Conservation (phyloP, 2,329 filamentous ascomycete genomes). For the Diplodia sapinea region DNA sequence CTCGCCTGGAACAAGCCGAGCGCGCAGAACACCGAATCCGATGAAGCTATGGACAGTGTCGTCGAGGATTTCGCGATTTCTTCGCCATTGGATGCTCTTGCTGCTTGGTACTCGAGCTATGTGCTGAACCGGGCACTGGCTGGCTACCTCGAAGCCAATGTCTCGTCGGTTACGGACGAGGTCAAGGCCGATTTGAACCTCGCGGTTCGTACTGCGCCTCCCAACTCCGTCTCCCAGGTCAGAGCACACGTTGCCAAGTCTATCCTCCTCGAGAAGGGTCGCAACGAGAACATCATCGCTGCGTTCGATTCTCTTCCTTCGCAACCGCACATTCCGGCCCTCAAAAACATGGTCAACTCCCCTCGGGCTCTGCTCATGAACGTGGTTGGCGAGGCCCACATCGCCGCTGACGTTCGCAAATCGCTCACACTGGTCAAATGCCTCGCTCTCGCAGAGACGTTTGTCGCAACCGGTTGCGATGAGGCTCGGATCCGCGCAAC, state of each 20-base stretch:
- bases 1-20: conserved; percentile 85
- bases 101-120: conserved; percentile 86
- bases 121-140: conserved; percentile 73
- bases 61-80: conserved; percentile 84
- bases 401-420: conserved; percentile 62
- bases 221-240: conserved; percentile 72
- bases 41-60: conserved; percentile 79
- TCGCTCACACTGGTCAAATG: conserved; percentile 66
- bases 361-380: conserved; percentile 47
- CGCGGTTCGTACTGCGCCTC: conserved; percentile 75
- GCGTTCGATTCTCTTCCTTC: conserved; percentile 61
- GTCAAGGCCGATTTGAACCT: conserved; percentile 66
- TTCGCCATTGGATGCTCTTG: conserved; percentile 86
- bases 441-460: conserved; percentile 56
- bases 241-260: conserved; percentile 65
- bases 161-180: conserved; percentile 41
- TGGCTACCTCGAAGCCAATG: conserved; percentile 60
- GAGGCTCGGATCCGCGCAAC: conserved; percentile 48
- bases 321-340: conserved; percentile 44
- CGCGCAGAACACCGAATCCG: conserved; percentile 67
- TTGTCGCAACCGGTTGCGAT: conserved; percentile 33
- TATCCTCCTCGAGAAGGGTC: conserved; percentile 61
- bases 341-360: conserved; percentile 20
- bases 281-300: conserved; percentile 57
- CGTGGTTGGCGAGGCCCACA: conserved; percentile 60